Percentiles rank a stretch among this genome's conserved stretches.
These are phyloP conservation scores for Hirsutella minnesotensis DNA, from an alignment of 2,329 filamentous ascomycete species.

Conservation along the genomic window DNA sequence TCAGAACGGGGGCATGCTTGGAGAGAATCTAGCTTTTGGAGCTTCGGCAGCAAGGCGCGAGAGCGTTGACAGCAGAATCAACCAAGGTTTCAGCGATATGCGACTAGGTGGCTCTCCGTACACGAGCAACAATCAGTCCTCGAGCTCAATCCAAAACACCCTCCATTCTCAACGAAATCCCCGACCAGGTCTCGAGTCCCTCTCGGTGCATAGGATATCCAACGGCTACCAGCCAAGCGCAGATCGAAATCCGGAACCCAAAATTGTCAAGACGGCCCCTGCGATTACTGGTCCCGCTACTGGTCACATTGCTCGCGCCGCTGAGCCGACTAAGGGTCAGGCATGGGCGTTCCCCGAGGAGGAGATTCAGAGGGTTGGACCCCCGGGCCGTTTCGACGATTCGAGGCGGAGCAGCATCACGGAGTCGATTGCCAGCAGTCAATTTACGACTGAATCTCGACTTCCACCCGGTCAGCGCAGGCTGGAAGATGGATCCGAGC, in stretches of 20 bases:
- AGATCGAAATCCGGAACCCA: constrained; percentile 44
- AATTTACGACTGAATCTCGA: constrained; percentile 63
- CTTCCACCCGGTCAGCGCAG: constrained; percentile 61
- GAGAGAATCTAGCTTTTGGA: constrained; percentile 28
- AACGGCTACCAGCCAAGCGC: constrained; percentile 52
- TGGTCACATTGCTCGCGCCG: constrained; percentile 55
- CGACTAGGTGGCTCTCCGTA: constrained; percentile 58
- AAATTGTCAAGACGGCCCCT: constrained; percentile 54
- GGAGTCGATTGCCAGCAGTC: constrained; percentile 67
- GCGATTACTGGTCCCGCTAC: constrained; percentile 62
- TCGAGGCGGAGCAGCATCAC: constrained; percentile 67
- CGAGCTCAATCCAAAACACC: constrained; percentile 60
- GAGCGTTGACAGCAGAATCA: constrained; percentile 71
- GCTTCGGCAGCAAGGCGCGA: constrained; percentile 46
- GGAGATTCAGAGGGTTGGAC: constrained; percentile 39
- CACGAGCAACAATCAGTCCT: constrained; percentile 65
- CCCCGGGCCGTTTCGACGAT: constrained; percentile 38
- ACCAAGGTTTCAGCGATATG: constrained; percentile 58
- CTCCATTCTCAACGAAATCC: constrained; percentile 56
- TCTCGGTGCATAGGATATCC: constrained; percentile 47
- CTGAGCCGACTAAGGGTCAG: constrained; percentile 70
- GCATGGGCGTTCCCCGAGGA: constrained; percentile 77
- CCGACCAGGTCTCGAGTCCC: constrained; percentile 36
- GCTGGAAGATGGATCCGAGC: constrained; percentile 52
- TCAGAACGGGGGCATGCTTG: constrained; percentile 17